Percentiles rank a stretch among this genome's conserved stretches.
Conservation (phyloP, 768 basidiomycete species). For the Nevesoporus exiguus region DNA sequence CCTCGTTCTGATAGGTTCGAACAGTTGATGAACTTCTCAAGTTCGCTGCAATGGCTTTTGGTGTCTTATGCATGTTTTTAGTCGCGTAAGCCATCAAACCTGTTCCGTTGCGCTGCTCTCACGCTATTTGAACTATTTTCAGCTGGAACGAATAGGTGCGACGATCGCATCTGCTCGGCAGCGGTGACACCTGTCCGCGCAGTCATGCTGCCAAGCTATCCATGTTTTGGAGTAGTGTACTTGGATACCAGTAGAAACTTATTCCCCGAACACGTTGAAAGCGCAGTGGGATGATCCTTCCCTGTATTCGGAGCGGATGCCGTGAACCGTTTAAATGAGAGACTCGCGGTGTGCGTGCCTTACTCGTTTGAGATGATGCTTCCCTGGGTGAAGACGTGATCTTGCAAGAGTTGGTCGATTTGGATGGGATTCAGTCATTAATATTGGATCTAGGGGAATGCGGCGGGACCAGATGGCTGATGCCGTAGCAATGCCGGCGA, state of each 20-base stretch:
- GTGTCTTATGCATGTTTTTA: conserved; percentile 87
- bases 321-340: conserved; percentile 30
- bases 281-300: conserved; percentile 2
- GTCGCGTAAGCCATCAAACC: conserved; percentile 68
- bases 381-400: neutral
- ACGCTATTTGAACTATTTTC: conserved; percentile 19
- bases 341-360: conserved; percentile 11
- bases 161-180: conserved; percentile 8
- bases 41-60: conserved; percentile 91
- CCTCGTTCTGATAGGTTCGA: conserved; percentile 10
- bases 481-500: conserved; percentile 33
- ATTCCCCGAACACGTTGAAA: neutral
- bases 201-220: neutral
- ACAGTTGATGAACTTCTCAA: conserved; percentile 35
- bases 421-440: conserved; percentile 4
- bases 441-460: conserved; percentile 27
- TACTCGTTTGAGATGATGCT: conserved; percentile 10
- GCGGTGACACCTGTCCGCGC: conserved; percentile 1
- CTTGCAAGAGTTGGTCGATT: conserved; percentile 12
- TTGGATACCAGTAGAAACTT: neutral
- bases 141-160: conserved; percentile 76
- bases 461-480: conserved; percentile 6
- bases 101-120: conserved; percentile 16
- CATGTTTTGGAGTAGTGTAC: conserved; percentile 9
- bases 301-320: conserved; percentile 18